Percentiles rank a stretch among this genome's conserved stretches.
phyloP scores from a whole-genome alignment of 2,329 filamentous ascomycete genomes.

The Aspergillus proliferans region DNA sequence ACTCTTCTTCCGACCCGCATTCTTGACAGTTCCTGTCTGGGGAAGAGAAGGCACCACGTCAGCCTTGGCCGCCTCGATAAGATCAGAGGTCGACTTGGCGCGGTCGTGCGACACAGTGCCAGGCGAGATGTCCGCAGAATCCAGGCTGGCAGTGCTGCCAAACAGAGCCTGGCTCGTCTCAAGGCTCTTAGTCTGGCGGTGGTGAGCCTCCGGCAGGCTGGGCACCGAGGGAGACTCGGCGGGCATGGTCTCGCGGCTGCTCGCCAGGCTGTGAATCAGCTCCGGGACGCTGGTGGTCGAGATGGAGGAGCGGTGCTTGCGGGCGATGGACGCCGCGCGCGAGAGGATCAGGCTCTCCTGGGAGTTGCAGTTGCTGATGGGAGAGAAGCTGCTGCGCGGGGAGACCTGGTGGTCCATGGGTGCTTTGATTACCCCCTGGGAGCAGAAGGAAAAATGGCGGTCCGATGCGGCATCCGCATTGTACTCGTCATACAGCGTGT shows the following conservation, averaged over 20 bases:
- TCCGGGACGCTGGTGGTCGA: constrained; percentile 43
- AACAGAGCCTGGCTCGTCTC: constrained; percentile 22
- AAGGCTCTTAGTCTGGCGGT: constrained; percentile 33
- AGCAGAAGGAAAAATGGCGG: constrained; percentile 42
- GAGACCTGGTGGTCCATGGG: constrained; percentile 35
- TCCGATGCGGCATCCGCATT: constrained; percentile 42
- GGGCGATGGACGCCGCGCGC: constrained; percentile 41
- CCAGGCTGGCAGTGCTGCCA: constrained; percentile 21
- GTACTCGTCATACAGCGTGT: constrained; percentile 36
- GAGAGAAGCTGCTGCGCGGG: constrained; percentile 45
- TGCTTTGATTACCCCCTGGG: constrained; percentile 33
- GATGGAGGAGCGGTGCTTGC: constrained; percentile 43
- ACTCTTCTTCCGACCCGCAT: constrained; percentile 26
- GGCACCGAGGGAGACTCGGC: constrained; percentile 19
- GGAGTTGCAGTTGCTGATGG: constrained; percentile 52
- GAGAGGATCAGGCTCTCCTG: constrained; percentile 52
- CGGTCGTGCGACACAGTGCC: constrained; percentile 27
- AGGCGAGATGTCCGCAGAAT: constrained; percentile 19
- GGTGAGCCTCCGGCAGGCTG: constrained; percentile 20
- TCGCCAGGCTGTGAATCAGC: constrained; percentile 35
- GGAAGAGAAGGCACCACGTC: constrained; percentile 12
- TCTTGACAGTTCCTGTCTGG: constrained; percentile 21
- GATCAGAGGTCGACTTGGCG: constrained; percentile 31
- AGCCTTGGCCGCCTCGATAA: constrained; percentile 17
- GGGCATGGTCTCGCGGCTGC: constrained; percentile 30